These are phyloP conservation scores for Volvox africanus DNA, from an alignment of 139 green algal genomes.

Conservation along the genomic window DNA sequence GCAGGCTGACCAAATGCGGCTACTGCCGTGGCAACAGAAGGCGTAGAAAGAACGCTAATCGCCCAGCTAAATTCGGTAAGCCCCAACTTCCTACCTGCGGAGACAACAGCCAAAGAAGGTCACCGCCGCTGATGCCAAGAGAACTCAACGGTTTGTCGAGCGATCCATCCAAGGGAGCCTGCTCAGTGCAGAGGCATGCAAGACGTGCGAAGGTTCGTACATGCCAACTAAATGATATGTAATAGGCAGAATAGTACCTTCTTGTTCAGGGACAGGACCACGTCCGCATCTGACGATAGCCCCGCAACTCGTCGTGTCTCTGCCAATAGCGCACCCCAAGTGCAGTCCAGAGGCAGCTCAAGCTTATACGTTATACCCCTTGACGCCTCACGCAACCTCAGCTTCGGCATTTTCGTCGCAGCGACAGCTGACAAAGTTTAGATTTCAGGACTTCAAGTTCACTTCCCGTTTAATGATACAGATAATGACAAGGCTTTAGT, in stretches of 20 bases:
- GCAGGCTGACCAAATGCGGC: too few relatives aligned
- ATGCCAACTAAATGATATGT: background rate
- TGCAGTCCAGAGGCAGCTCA: background rate
- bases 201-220: too few relatives aligned
- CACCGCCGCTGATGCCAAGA: conserved; percentile 30
- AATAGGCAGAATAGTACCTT: background rate
- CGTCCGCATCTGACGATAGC: background rate
- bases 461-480: too few relatives aligned
- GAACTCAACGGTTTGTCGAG: background rate
- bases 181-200: background rate
- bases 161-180: conserved; percentile 22
- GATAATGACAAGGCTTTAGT: too few relatives aligned
- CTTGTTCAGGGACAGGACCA: conserved; percentile 44
- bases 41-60: too few relatives aligned
- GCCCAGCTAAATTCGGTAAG: too few relatives aligned
- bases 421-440: background rate
- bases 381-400: background rate
- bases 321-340: background rate
- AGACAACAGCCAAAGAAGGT: conserved; percentile 39
- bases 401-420: background rate
- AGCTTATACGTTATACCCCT: background rate
- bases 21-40: too few relatives aligned
- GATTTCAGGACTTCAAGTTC: too few relatives aligned
- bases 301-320: background rate
- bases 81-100: background rate